Evolutionary conservation across 208 protist genomes (phyloP), one percentile per base, ranked within the genome.

Genomic region (Herpetomonas samuelpessoai): DNA sequence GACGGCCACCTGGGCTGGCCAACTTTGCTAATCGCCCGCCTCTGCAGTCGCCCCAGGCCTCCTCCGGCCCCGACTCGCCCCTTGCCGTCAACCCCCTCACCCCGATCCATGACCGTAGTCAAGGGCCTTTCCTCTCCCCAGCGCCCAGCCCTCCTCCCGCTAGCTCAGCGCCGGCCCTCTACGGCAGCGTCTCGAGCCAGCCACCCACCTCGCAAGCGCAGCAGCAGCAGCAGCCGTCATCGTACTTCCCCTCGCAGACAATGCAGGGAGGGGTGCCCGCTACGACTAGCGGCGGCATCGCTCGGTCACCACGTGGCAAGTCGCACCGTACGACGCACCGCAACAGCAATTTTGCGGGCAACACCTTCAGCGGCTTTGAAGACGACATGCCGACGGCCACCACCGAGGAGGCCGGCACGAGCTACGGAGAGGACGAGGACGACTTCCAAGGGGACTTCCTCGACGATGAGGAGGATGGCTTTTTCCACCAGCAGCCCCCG

Each of bases 401-500:
- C 58, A 92, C 88, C 1, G 84, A 95, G 50, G 84, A 92, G 31
- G 88, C 81, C 16, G 74, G 74, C 28, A 81, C 75, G 14, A 77
- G 71, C 45, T 77, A 83, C 68, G 79, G 70, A 14, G 71, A 71
- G 22, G 72, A 76, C 12, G 54, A 62, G 6, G 59, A 61, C 27
- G 58, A 55, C 60, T 41, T 44, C n/a, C 27, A 47, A 18, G 57
- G 51, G 9, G 64, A 66, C 49, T 62, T 65, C 25, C 50, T 71
- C 21, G 62, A 64, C 52, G 73, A 61, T 12, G 56, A 71, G 24
- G 30, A 44, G 16, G 45, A 25, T 16, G 46, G 62, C 16, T 39
- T 60, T 18, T 47, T 63, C n/a, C 26, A 44, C 21, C 69, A 81
- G 50, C 55, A 58, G 18, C 79, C 81, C 19, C 88, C 88, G 47